These are phyloP conservation scores for Candida albicans DNA, from an alignment of 1,139 yeast genomes.

Conservation along the genomic window DNA sequence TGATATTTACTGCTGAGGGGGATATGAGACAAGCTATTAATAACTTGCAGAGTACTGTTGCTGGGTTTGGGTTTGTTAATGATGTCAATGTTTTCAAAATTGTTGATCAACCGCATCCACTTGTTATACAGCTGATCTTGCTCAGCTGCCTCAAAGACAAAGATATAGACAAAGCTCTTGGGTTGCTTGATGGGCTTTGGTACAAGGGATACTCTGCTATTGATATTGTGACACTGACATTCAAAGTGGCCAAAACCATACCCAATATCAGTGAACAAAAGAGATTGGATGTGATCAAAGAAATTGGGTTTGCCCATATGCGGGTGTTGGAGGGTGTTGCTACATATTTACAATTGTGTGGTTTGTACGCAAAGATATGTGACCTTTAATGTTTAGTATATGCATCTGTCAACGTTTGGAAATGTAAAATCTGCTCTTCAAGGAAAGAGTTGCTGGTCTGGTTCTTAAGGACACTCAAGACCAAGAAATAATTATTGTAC, in stretches of 20 bases:
- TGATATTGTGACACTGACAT: constrained; percentile 88
- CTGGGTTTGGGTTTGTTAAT: constrained; percentile 88
- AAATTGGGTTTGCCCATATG: constrained; percentile 90
- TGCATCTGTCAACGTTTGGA: constrained; percentile 60
- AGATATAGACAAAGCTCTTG: constrained; percentile 67
- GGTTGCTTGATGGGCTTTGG: constrained; percentile 71
- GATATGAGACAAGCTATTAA: constrained; percentile 99
- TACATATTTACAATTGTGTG: constrained; percentile 81
- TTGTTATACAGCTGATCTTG: constrained; percentile 76
- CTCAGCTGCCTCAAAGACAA: constrained; percentile 47
- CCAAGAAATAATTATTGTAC: constrained; percentile 69
- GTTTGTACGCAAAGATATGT: constrained; percentile 70
- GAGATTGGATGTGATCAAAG: constrained; percentile 74
- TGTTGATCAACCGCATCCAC: constrained; percentile 96
- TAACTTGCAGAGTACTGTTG: constrained; percentile 88
- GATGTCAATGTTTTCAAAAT: constrained; percentile 92
- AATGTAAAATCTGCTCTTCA: constrained; percentile 59
- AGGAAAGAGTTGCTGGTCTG: constrained; percentile 53
- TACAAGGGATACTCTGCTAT: constrained; percentile 89
- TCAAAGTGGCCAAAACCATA: constrained; percentile 79
- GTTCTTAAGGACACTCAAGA: constrained; percentile 48
- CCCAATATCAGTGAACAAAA: constrained; percentile 64
- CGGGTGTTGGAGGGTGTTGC: constrained; percentile 91
- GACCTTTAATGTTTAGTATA: constrained; percentile 35
- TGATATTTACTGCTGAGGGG: constrained; percentile 96